These are phyloP conservation scores for Termitomyces sp. DNA, from an alignment of 768 basidiomycete genomes.

Conservation along the genomic window DNA sequence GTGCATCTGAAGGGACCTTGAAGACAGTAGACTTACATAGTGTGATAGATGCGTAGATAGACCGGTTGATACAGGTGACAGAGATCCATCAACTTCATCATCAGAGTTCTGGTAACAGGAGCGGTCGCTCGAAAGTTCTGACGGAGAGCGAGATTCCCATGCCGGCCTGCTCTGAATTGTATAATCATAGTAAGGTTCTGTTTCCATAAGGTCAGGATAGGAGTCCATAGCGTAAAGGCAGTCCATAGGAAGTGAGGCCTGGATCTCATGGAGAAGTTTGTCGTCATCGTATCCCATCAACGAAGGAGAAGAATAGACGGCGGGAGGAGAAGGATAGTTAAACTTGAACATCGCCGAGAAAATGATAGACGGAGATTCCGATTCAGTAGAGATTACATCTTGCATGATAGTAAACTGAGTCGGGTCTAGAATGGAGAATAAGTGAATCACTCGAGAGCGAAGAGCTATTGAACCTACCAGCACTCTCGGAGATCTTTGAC, in stretches of 20 bases:
- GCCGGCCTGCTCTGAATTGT: conserved; percentile 1
- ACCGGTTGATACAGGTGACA: conserved; percentile 21
- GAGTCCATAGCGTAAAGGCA: conserved; percentile 16
- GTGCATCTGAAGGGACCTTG: neutral
- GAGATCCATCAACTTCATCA: conserved; percentile 11
- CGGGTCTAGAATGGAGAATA: conserved; percentile 41
- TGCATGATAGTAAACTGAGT: conserved; percentile 63
- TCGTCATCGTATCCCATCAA: conserved; percentile 10
- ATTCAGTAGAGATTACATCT: conserved; percentile 41
- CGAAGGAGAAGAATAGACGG: conserved; percentile 10
- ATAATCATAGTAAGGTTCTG: conserved; percentile 14
- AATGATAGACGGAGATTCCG: conserved; percentile 24
- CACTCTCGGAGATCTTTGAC: conserved; percentile 48
- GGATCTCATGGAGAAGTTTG: conserved; percentile 7
- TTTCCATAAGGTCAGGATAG: conserved; percentile 8
- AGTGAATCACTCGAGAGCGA: neutral
- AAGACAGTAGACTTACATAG: conserved; percentile 23
- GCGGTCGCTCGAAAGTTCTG: conserved; percentile 9
- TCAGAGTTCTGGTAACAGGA: conserved; percentile 10
- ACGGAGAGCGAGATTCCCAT: conserved; percentile 13
- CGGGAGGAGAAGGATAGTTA: conserved; percentile 27
- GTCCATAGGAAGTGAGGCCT: conserved; percentile 14
- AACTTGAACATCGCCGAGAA: conserved; percentile 61
- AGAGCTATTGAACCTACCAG: conserved; percentile 34
- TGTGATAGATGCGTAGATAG: conserved; percentile 24